A percentile compares a stretch with the other conserved stretches of the same genome.
These are phyloP conservation scores for Geosmithia flava DNA, from an alignment of 2,329 filamentous ascomycete genomes.

Conservation along the genomic window DNA sequence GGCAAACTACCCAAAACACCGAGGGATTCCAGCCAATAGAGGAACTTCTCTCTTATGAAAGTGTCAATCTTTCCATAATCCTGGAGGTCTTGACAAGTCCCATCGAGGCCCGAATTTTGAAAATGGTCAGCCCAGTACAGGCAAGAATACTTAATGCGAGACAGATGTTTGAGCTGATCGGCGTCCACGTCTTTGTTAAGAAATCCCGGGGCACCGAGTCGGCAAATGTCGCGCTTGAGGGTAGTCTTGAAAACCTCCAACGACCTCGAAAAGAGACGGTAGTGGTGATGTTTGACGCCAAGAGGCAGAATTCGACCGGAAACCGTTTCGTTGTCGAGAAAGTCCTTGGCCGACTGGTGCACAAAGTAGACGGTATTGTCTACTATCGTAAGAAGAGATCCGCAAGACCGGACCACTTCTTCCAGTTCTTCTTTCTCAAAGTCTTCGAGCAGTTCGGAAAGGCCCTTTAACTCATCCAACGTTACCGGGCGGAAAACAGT, in stretches of 20 bases:
- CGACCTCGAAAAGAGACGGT: slow-evolving; percentile 18
- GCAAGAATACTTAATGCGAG: slow-evolving; percentile 7
- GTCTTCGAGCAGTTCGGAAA: too few species aligned
- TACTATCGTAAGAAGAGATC: slow-evolving; percentile 22
- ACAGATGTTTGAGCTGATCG: slow-evolving; percentile 5
- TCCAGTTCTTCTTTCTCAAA: slow-evolving; percentile 4
- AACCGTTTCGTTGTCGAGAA: slow-evolving; percentile 2
- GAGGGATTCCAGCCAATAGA: too few species aligned
- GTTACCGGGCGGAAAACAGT: slow-evolving; percentile 17
- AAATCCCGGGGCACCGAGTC: slow-evolving; percentile 7
- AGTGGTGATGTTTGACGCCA: slow-evolving; percentile 8
- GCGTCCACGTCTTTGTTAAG: slow-evolving; percentile 1
- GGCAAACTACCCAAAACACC: too few species aligned
- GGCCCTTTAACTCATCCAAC: slow-evolving; percentile 11
- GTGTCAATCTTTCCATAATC: too few species aligned
- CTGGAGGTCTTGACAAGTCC: too few species aligned
- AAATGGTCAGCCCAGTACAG: slow-evolving; percentile 9
- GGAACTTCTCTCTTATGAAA: too few species aligned
- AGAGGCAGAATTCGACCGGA: not conserved
- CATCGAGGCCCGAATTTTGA: too few species aligned
- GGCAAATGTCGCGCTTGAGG: slow-evolving; percentile 21
- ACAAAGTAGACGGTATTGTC: slow-evolving; percentile 18
- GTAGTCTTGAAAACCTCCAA: slow-evolving; percentile 13
- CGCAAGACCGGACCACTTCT: slow-evolving; percentile 17
- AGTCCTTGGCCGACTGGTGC: slow-evolving; percentile 28